A percentile compares a stretch with the other conserved stretches of the same genome.
Evolutionary conservation across 805 yeast species (phyloP).

Genomic region (Ogataea naganishii): DNA sequence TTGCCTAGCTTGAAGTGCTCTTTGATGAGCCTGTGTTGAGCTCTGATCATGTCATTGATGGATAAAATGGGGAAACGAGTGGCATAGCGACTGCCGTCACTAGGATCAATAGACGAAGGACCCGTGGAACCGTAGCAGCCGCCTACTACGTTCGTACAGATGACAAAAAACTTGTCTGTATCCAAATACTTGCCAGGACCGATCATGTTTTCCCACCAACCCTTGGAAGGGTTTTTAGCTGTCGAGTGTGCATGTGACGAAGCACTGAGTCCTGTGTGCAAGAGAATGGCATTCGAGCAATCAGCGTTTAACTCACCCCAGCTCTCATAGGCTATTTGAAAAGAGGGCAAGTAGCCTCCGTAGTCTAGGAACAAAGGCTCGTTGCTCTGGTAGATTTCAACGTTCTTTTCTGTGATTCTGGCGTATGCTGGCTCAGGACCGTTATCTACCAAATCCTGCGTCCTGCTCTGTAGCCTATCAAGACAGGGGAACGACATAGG

Average conservation of each 20-base stretch:
- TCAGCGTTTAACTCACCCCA: conserved; percentile 72
- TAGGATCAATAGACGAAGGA: conserved; percentile 74
- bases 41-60: conserved; percentile 84
- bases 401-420: conserved; percentile 56
- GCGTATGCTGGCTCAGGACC: conserved; percentile 88
- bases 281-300: conserved; percentile 62
- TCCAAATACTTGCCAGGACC: conserved; percentile 79
- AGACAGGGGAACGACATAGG: conserved; percentile 78
- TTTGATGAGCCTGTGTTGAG: conserved; percentile 63
- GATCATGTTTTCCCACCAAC: conserved; percentile 96
- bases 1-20: conserved; percentile 55
- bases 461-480: conserved; percentile 61
- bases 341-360: conserved; percentile 71
- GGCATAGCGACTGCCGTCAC: conserved; percentile 59
- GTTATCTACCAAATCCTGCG: conserved; percentile 36
- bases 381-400: conserved; percentile 42
- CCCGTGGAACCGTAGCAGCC: conserved; percentile 96
- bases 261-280: conserved; percentile 90
- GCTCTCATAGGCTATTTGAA: conserved; percentile 82
- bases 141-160: conserved; percentile 88
- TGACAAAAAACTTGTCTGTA: conserved; percentile 70
- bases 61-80: conserved; percentile 84
- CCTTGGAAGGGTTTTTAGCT: conserved; percentile 54
- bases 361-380: conserved; percentile 67
- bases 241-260: conserved; percentile 91